Conservation (phyloP, 257 asterid genomes). For the Rubia yunnanensis region DNA sequence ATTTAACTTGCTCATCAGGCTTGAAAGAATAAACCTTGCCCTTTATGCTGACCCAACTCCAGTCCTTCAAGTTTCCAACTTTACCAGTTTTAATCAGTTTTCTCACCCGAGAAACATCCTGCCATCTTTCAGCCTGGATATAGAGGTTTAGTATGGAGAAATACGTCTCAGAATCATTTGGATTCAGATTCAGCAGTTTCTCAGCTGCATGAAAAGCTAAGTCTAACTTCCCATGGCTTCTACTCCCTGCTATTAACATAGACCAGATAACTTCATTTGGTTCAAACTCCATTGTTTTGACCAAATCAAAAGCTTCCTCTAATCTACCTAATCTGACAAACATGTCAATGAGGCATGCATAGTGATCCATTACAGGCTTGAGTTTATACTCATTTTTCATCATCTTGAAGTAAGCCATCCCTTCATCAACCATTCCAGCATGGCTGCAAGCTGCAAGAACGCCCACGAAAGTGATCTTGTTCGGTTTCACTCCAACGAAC, state of each 20-base stretch:
- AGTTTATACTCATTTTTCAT: constrained; percentile 60
- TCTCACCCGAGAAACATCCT: constrained; percentile 65
- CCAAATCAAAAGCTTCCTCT: constrained; percentile 68
- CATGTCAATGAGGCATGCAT: constrained; percentile 69
- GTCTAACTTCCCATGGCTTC: constrained; percentile 70
- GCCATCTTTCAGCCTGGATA: constrained; percentile 57
- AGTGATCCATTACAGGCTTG: constrained; percentile 72
- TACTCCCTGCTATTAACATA: constrained; percentile 68
- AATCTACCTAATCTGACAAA: constrained; percentile 66
- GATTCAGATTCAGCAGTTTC: constrained; percentile 58
- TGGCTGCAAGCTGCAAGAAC: constrained; percentile 91
- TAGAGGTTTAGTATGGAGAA: constrained; percentile 60
- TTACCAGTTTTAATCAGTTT: constrained; percentile 64
- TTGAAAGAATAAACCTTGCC: constrained; percentile 62
- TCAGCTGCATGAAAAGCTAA: constrained; percentile 65
- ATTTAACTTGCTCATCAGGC: constrained; percentile 22
- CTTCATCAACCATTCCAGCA: constrained; percentile 72
- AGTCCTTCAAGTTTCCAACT: constrained; percentile 45
- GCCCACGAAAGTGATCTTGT: constrained; percentile 70
- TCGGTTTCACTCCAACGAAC: constrained; percentile 68
- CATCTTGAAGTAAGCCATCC: constrained; percentile 55
- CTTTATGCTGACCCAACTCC: constrained; percentile 80
- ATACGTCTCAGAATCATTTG: constrained; percentile 58
- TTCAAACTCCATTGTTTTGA: constrained; percentile 34
- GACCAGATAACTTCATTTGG: constrained; percentile 86